Evolutionary conservation across 345 rosid species (phyloP), one percentile per base, ranked within the genome.

Genomic region (Geranium brycei): DNA sequence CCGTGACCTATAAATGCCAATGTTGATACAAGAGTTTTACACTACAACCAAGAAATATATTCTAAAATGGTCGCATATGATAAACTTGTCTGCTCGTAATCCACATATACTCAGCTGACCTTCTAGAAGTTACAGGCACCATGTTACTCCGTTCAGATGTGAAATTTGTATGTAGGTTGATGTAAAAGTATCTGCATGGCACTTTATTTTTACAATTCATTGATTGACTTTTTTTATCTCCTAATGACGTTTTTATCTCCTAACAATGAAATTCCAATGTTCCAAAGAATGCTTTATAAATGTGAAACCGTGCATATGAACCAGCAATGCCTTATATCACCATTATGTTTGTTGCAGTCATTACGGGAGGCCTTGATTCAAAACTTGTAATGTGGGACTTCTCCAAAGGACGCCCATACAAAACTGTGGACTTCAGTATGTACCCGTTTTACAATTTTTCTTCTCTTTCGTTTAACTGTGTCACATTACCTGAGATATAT

Each of bases 301-400:
- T 5, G 47, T 10, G 11, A 38, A 38, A 38, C 47, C 47, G 6
- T 10, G 6, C 47, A 38, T 10, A 1, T 38, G 47, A 38, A 38
- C 47, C 47, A 5, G 47, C 47, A 38, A 38, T 38, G 11, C 14
- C 53, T 47, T 47, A 47, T 47, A 35, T 31, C 0, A 57, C 18
- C 60, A 23, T 19, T 5, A 7, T 31, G 60, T 31, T 58, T 66
- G 17, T 11, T 59, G 23, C 87, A 89, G 96, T 83, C 68, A 70
- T 92, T 62, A 82, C 91, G 59, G 96, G 93, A 67, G 98, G 98
- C 66, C 86, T 92, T 63, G 96, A 92, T 80, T 84, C 93, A 7
- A 92, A 87, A 76, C 87, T 92, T 66, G 63, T 89, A 69, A 76
- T 82, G 76, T 92, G 98, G 98, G 96, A 92, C 85, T 92, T 92